Percentiles rank a stretch among this genome's conserved stretches.
phyloP scores from a whole-genome alignment of 2,329 filamentous ascomycete genomes.

The Xylariaceae sp. region DNA sequence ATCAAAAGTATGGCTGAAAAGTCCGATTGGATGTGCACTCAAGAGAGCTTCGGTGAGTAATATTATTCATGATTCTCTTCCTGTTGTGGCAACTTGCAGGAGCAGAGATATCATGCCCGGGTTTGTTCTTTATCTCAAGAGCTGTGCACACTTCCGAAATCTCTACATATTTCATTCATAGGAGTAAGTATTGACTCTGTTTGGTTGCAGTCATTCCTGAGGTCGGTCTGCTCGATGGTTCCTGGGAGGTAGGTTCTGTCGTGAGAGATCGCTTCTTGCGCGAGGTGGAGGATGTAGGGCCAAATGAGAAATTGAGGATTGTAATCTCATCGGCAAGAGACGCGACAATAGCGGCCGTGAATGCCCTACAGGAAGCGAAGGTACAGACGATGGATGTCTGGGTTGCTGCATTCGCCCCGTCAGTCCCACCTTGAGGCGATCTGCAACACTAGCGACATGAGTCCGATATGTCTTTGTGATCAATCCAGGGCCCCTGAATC shows the following conservation, averaged over 20 bases:
- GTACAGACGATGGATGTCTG: slow-evolving; percentile 52
- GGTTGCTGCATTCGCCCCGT: slow-evolving; percentile 29
- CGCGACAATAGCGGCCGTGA: slow-evolving; percentile 41
- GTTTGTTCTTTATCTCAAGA: no score
- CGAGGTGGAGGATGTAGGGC: slow-evolving; percentile 41
- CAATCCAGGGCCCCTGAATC: no score
- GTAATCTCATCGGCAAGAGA: slow-evolving; percentile 42
- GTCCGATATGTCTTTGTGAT: no score
- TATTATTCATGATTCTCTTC: no score
- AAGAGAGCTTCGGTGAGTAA: slow-evolving; percentile 43
- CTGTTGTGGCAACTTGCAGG: no score
- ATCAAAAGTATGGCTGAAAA: slow-evolving; percentile 46
- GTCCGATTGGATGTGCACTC: slow-evolving; percentile 47
- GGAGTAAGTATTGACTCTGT: no score
- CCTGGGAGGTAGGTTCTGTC: slow-evolving; percentile 17
- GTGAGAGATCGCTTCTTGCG: background rate
- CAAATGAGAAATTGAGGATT: slow-evolving; percentile 36
- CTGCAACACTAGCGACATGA: background rate
- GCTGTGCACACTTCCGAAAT: no score
- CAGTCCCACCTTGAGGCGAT: background rate
- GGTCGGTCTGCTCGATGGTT: slow-evolving; percentile 2
- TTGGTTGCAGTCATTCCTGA: slow-evolving; percentile 45
- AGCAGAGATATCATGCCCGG: no score
- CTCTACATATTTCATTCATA: no score
- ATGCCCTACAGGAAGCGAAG: slow-evolving; percentile 35